These are phyloP conservation scores for Sporothrix globosa DNA, from an alignment of 2,329 filamentous ascomycete genomes.

Conservation along the genomic window DNA sequence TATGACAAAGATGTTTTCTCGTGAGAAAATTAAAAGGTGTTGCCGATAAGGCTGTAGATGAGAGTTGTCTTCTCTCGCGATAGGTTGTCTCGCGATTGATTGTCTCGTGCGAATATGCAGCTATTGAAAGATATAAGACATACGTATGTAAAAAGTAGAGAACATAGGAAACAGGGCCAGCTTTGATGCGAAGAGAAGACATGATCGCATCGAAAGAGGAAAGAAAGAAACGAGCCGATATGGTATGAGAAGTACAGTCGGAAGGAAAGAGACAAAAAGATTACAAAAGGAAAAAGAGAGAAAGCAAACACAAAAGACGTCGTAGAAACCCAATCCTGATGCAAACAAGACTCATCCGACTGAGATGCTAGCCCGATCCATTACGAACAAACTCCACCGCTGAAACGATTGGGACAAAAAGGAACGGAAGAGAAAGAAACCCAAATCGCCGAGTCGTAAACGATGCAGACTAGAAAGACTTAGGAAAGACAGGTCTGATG, in stretches of 20 bases:
- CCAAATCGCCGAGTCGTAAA: background rate
- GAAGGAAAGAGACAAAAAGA: background rate
- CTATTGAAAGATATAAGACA: background rate
- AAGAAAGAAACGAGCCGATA: background rate
- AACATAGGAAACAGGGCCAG: background rate
- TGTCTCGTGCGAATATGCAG: background rate
- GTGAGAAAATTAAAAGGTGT: background rate
- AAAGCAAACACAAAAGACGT: background rate
- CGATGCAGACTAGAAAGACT: background rate
- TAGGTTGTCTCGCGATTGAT: background rate
- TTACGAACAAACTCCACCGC: conserved; percentile 11
- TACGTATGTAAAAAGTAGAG: too few species aligned
- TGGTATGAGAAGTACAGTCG: background rate
- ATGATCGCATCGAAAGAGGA: background rate
- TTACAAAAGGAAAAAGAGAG: background rate
- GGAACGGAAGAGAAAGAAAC: background rate
- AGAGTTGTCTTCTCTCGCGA: background rate
- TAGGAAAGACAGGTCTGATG: background rate
- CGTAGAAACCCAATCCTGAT: too few species aligned
- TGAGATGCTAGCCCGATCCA: conserved; percentile 8
- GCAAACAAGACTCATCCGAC: background rate
- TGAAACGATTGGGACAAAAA: background rate
- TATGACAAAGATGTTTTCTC: too few species aligned
- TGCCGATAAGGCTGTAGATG: background rate
- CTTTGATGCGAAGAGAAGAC: background rate